phyloP scores from a whole-genome alignment of 73 alveolate genomes.

The Paramecium octaurelia region DNA sequence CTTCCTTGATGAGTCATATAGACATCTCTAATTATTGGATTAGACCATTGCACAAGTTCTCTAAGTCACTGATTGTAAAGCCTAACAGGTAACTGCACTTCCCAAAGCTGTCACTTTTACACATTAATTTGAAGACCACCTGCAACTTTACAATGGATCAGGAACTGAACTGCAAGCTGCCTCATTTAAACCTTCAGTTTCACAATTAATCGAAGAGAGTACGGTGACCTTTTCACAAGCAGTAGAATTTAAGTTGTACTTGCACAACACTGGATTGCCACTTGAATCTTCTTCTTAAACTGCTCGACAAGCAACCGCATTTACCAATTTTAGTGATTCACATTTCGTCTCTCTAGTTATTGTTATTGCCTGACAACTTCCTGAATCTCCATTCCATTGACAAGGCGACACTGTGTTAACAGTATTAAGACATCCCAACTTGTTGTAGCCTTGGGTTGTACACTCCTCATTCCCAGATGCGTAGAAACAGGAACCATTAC shows the following conservation, averaged over 20 bases:
- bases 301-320: slow-evolving; percentile 6
- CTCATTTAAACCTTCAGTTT: background rate
- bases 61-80: background rate
- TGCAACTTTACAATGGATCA: background rate
- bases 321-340: background rate
- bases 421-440: slow-evolving; percentile 1
- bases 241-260: background rate
- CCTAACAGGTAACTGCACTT: background rate
- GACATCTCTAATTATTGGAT: background rate
- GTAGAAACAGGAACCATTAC: background rate
- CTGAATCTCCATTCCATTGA: slow-evolving; percentile 5
- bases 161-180: background rate
- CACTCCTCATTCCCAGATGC: background rate
- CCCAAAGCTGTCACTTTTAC: background rate
- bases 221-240: background rate
- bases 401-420: background rate
- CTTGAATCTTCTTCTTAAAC: background rate
- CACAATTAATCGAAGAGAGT: background rate
- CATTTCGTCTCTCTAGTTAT: background rate
- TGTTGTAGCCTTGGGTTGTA: background rate
- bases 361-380: background rate
- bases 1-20: background rate
- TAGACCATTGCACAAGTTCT: background rate
- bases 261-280: background rate
- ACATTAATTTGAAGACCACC: slow-evolving; percentile 33